Base-by-base conservation (phyloP, 2,329 filamentous ascomycete genomes). In the Drechmeria coniospora region DNA sequence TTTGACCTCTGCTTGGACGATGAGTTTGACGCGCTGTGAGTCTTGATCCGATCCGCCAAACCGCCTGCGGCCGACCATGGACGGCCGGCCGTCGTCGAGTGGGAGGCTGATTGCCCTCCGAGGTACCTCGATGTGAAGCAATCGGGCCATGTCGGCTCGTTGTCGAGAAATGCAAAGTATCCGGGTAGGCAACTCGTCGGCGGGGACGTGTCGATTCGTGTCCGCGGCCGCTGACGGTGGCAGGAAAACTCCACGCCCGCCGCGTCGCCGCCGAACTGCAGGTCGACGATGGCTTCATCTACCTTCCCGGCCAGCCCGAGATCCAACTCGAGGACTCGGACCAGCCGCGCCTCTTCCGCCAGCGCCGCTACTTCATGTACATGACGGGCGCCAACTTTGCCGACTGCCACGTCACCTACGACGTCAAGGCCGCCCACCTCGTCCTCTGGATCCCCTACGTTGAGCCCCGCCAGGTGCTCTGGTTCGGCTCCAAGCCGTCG, bases 391-490 rank as follows among this genome's bases (percentile, higher is more conserved):
- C 49, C 0, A 68, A 69, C 31, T 68, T 66, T 33, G 51, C 61
- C 0, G 65, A 63, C 38, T 70, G 64, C 41, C 54, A 54, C 26
- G 57, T 68, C 19, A 73, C 68, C 2, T 73, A 72, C 40, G 65
- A 73, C 34, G 61, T 73, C 26, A 52, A 46, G 14, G 54, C 54
- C 8, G 77, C 86, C 46, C 54, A 57, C 14, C 64, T 90, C 31
- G 70, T 65, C 5, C 65, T 87, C 16, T 90, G 78, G 66, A 72
- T 87, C 26, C 79, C 79, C 2, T 68, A 70, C 39, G 68, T 74
- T 36, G 68, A 79, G 37, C 68, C 67, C 10, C 60, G 58, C 11
- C 59, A 65, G 38, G 58, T 68, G 8, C 65, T 81, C 26, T 82
- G 68, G 64, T 69, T 68, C 42, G 77, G 77, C 11, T 60, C 58